Evolutionary conservation across 371 early-diverging fungal genomes (phyloP), one percentile per base, ranked within the genome.

Genomic region (Nematocida parisii): DNA sequence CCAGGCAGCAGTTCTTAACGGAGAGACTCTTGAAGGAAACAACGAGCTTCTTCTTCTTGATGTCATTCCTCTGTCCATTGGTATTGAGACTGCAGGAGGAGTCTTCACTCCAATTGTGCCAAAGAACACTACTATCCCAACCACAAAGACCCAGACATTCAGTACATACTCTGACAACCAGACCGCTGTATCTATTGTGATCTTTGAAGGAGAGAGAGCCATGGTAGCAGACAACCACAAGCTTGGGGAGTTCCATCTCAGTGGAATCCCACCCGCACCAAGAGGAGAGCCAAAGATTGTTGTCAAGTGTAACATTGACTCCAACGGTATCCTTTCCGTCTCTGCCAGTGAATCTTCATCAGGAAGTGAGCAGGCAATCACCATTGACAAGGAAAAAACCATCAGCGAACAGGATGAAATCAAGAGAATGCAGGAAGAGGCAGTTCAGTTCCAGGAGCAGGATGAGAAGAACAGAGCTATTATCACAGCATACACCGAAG

Each of bases 101-200:
- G 93, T 95, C 87, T 93, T 95, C 91, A 93, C 95, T 68, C 87
- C 92, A 56, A 90, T 97, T 83, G 95, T 94, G 85, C 89, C 91
- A 87, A 92, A 93, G 83, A 92, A 92, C 90, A 90, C 93, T 60
- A 90, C 91, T 73, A 92, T 95, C 85, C 96, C 96, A 73, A 91
- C 92, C 85, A 92, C 90, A 85, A 91, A 91, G 89, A 90, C 90
- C 84, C 91, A 93, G 89, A 90, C 92, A 82, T 95, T 94, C 90
- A 92, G 94, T 82, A 95, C 96, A 75, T 90, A 92, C 81, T 90
- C 90, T 83, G 96, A 95, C 89, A 93, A 92, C 89, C 95, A 95
- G 89, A 90, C 92, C 75, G 90, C 91, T 66, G 96, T 95, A 67
- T 89, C 90, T 75, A 93, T 95, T 89, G 92, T 91, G 71, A 92